These are phyloP conservation scores for Coniella lustricola DNA, from an alignment of 2,329 filamentous ascomycete genomes.

Conservation along the genomic window DNA sequence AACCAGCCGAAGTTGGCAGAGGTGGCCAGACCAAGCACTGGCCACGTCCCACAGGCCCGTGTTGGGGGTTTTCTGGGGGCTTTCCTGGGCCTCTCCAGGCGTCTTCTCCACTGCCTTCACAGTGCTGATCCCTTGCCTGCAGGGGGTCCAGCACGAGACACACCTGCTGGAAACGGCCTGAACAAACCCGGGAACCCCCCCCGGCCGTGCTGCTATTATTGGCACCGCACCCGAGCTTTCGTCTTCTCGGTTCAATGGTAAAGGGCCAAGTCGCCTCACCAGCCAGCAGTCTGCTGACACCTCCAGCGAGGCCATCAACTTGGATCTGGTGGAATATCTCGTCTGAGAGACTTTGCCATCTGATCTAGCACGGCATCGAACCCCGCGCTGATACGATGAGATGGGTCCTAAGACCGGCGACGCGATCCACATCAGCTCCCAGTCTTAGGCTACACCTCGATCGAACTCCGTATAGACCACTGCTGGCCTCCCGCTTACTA, in stretches of 20 bases:
- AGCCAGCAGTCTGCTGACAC: too few species aligned
- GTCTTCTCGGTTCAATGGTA: too few species aligned
- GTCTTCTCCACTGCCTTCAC: not conserved
- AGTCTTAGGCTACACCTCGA: not conserved
- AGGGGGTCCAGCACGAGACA: not conserved
- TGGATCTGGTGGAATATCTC: too few species aligned
- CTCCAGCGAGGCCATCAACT: too few species aligned
- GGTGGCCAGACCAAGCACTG: too few species aligned
- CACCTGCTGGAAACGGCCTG: not conserved
- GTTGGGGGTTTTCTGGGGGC: too few species aligned
- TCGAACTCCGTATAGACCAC: not conserved
- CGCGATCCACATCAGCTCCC: conserved; percentile 2
- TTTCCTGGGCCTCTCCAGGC: not conserved
- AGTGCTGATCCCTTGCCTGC: not conserved
- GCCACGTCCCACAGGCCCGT: too few species aligned
- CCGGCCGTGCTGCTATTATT: not conserved
- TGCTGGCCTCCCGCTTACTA: too few species aligned
- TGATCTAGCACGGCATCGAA: not conserved
- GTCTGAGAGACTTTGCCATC: too few species aligned
- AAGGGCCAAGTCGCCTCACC: not conserved
- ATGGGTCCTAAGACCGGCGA: not conserved
- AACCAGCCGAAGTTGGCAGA: too few species aligned
- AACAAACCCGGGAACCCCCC: not conserved
- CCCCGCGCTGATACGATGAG: too few species aligned
- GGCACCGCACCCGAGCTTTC: not conserved